These are phyloP conservation scores for Ustilago lituana DNA, from an alignment of 1,284 basidiomycete species.

Conservation along the genomic window DNA sequence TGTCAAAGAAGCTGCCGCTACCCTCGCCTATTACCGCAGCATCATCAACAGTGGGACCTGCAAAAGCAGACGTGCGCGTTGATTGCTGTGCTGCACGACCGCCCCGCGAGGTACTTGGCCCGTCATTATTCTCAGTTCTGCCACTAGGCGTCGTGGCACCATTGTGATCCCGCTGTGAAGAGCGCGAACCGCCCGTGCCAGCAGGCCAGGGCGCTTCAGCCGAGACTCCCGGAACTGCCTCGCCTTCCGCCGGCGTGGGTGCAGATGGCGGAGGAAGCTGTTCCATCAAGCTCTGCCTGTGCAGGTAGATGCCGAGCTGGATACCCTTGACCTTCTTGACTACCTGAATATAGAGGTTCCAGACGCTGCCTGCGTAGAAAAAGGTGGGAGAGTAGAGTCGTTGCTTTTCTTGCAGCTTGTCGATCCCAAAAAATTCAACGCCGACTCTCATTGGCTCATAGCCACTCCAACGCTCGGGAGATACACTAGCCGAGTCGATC, in stretches of 20 bases:
- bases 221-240: not conserved
- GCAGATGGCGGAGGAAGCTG: slow-evolving; percentile 69
- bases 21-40: slow-evolving; percentile 1
- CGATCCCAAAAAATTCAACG: slow-evolving; percentile 90
- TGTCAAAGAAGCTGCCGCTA: slow-evolving; percentile 34
- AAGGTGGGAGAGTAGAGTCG: slow-evolving; percentile 71
- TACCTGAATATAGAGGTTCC: slow-evolving; percentile 87
- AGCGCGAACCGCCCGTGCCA: not conserved
- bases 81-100: slow-evolving; percentile 10
- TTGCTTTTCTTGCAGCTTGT: slow-evolving; percentile 79
- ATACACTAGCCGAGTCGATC: slow-evolving; percentile 15
- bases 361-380: slow-evolving; percentile 74
- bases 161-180: slow-evolving; percentile 8
- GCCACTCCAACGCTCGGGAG: slow-evolving; percentile 50
- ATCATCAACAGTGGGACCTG: slow-evolving; percentile 4
- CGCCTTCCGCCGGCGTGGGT: slow-evolving; percentile 56
- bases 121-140: not conserved
- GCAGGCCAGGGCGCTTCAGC: slow-evolving; percentile 3
- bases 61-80: slow-evolving; percentile 10
- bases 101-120: not conserved
- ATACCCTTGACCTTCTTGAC: slow-evolving; percentile 76
- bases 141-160: slow-evolving; percentile 15
- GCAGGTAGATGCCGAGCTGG: slow-evolving; percentile 89
- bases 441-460: slow-evolving; percentile 71
- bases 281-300: slow-evolving; percentile 81